phyloP scores from a whole-genome alignment of 2,329 filamentous ascomycete genomes.

The Penicillium sclerotiorum region DNA sequence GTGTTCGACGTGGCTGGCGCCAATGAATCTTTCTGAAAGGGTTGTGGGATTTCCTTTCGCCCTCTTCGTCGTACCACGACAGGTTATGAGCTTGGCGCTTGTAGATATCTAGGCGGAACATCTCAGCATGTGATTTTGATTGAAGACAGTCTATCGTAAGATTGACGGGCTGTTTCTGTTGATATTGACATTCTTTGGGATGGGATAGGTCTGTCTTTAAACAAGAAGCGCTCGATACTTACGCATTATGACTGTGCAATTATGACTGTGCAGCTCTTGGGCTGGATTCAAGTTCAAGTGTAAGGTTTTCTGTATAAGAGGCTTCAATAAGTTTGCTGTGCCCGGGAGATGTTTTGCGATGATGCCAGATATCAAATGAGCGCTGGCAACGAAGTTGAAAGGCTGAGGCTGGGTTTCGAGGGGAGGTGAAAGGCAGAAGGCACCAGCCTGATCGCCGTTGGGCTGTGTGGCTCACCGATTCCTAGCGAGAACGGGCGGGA shows the following conservation, averaged over 20 bases:
- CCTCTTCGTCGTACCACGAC: conserved; percentile 47
- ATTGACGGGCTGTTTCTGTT: background rate
- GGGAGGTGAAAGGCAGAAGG: too few relatives aligned
- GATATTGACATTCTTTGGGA: too few relatives aligned
- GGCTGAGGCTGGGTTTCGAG: too few relatives aligned
- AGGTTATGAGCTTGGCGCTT: conserved; percentile 40
- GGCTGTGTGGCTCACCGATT: background rate
- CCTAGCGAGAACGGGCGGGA: background rate
- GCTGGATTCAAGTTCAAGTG: too few relatives aligned
- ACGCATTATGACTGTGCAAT: conserved; percentile 6
- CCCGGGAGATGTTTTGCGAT: too few relatives aligned
- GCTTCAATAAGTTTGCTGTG: too few relatives aligned
- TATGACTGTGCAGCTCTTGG: background rate
- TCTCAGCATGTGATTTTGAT: conserved; percentile 1
- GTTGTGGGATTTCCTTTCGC: conserved; percentile 40
- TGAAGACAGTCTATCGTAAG: background rate
- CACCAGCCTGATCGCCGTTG: too few relatives aligned
- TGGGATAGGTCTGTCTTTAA: too few relatives aligned
- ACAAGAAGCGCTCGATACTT: background rate
- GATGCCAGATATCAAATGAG: too few relatives aligned
- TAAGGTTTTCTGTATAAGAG: too few relatives aligned
- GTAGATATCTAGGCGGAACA: conserved; percentile 39
- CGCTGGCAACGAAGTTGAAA: too few relatives aligned
- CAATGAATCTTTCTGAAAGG: conserved; percentile 45
- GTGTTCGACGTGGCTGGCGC: conserved; percentile 27